Percentiles rank a stretch among this genome's conserved stretches.
These are phyloP conservation scores for Takashimella tepidaria DNA, from an alignment of 1,284 basidiomycete genomes.

Conservation along the genomic window DNA sequence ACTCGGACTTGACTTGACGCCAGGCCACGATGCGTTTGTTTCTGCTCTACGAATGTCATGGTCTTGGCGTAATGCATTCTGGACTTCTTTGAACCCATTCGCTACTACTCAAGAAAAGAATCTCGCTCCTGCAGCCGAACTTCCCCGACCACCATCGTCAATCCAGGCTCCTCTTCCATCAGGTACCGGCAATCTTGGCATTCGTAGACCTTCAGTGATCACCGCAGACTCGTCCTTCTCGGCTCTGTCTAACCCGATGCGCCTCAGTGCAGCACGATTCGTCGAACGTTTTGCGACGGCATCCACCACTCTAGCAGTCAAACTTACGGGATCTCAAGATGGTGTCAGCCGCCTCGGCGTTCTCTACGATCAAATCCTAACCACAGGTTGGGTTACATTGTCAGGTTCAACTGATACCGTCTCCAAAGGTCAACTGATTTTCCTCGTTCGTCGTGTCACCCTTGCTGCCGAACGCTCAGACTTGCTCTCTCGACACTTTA, in stretches of 20 bases:
- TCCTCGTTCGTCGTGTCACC: conserved; percentile 46
- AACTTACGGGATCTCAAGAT: conserved; percentile 38
- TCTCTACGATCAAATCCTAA: conserved; percentile 49
- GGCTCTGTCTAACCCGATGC: conserved; percentile 1
- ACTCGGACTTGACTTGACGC: conserved; percentile 46
- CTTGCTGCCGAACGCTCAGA: conserved; percentile 43
- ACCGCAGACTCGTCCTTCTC: conserved; percentile 6
- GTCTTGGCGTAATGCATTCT: conserved; percentile 45
- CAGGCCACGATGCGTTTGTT: conserved; percentile 49
- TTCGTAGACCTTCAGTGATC: background rate
- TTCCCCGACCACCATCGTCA: background rate
- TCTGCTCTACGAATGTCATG: conserved; percentile 48
- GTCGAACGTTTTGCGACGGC: conserved; percentile 43
- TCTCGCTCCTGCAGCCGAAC: background rate
- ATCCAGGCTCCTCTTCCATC: too few species aligned
- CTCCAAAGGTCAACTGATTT: conserved; percentile 49
- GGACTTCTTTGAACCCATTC: conserved; percentile 20
- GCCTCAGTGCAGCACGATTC: conserved; percentile 39
- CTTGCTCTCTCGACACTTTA: conserved; percentile 45
- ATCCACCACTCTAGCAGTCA: conserved; percentile 35
- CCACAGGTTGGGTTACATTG: conserved; percentile 47
- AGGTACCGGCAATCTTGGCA: too few species aligned
- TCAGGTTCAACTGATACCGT: conserved; percentile 40
- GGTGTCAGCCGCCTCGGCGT: conserved; percentile 47
- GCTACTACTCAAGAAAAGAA: conserved; percentile 2